Percentiles rank a stretch among this genome's conserved stretches.
phyloP scores from a whole-genome alignment of 2,329 filamentous ascomycete genomes.

The Myriosclerotinia scirpicola region DNA sequence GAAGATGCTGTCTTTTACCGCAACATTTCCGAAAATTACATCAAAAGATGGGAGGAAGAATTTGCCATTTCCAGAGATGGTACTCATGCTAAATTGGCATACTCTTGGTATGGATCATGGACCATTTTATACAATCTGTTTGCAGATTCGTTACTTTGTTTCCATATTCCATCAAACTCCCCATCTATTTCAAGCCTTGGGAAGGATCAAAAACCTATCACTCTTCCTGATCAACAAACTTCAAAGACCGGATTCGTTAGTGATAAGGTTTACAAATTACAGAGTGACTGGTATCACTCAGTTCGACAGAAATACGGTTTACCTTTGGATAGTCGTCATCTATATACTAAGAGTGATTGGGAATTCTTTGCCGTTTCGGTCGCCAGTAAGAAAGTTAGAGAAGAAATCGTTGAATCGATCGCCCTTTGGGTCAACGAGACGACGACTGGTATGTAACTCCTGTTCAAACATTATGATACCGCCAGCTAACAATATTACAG shows the following conservation, averaged over 20 bases:
- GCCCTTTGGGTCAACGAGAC: slow-evolving; percentile 85
- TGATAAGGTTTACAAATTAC: slow-evolving; percentile 71
- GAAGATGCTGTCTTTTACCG: slow-evolving; percentile 59
- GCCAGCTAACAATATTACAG: slow-evolving; percentile 41
- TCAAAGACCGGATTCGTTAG: slow-evolving; percentile 63
- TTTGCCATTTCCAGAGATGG: slow-evolving; percentile 64
- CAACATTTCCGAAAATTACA: slow-evolving; percentile 61
- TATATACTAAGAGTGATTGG: slow-evolving; percentile 90
- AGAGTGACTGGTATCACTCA: slow-evolving; percentile 77
- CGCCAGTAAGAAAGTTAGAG: slow-evolving; percentile 64
- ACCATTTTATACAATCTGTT: slow-evolving; percentile 72
- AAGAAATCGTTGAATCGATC: slow-evolving; percentile 71
- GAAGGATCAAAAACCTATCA: slow-evolving; percentile 36
- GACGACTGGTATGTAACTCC: slow-evolving; percentile 52
- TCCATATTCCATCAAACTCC: slow-evolving; percentile 54
- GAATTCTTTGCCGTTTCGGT: slow-evolving; percentile 86
- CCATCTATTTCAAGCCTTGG: slow-evolving; percentile 31
- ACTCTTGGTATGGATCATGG: slow-evolving; percentile 74
- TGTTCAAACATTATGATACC: not conserved
- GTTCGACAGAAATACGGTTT: slow-evolving; percentile 81
- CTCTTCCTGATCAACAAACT: slow-evolving; percentile 13
- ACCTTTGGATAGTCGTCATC: slow-evolving; percentile 76
- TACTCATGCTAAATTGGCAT: slow-evolving; percentile 67
- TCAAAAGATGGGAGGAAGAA: slow-evolving; percentile 62
- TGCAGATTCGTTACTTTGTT: slow-evolving; percentile 73